These are phyloP conservation scores for Pestalotiopsis sp. DNA, from an alignment of 2,329 filamentous ascomycete species.

Conservation along the genomic window DNA sequence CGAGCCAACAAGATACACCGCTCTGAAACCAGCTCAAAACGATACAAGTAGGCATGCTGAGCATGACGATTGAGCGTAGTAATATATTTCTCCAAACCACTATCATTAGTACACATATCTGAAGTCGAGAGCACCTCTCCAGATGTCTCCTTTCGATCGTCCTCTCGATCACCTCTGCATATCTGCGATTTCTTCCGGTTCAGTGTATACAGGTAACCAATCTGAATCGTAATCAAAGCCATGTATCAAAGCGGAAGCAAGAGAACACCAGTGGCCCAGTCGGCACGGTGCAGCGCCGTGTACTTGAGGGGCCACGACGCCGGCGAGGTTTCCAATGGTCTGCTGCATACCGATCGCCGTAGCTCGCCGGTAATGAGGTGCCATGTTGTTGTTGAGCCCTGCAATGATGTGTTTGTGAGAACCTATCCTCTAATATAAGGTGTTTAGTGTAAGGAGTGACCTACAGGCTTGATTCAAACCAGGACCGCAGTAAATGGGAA, in stretches of 20 bases:
- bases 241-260: conserved; percentile 43
- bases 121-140: not conserved
- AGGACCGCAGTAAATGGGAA: conserved; percentile 53
- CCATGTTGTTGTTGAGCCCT: conserved; percentile 54
- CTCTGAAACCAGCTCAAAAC: not conserved
- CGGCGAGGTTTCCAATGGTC: conserved; percentile 61
- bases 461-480: conserved; percentile 35
- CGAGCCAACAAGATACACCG: not conserved
- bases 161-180: not conserved
- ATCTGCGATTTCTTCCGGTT: not conserved
- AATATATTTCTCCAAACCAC: not conserved
- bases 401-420: not conserved
- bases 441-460: not conserved
- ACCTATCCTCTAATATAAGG: not conserved
- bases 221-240: not conserved
- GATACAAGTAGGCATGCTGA: not conserved
- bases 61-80: not conserved
- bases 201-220: not conserved
- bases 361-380: conserved; percentile 64
- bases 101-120: not conserved
- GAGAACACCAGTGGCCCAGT: conserved; percentile 51
- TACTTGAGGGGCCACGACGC: conserved; percentile 63
- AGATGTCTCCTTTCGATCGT: not conserved
- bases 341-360: conserved; percentile 62
- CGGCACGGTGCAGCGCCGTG: conserved; percentile 46